These are phyloP conservation scores for Inga laurina DNA, from an alignment of 306 rosid species.

Conservation along the genomic window DNA sequence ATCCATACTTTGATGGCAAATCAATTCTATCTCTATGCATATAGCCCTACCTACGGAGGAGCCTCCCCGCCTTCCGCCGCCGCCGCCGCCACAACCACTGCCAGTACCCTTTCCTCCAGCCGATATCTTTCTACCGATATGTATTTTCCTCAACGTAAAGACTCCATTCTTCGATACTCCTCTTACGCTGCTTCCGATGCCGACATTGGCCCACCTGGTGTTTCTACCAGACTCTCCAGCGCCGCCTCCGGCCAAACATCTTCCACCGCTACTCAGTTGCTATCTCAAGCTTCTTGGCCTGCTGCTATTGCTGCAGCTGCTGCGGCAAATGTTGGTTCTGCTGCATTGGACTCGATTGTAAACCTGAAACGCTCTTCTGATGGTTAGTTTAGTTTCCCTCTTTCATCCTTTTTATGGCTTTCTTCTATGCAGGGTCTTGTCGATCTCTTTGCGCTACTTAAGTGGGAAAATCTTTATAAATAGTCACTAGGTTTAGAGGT, in stretches of 20 bases:
- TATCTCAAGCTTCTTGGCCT: conserved; percentile 61
- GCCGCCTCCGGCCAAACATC: conserved; percentile 27
- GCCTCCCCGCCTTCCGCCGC: conserved; percentile 29
- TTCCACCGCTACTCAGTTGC: conserved; percentile 44
- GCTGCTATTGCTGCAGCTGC: conserved; percentile 38
- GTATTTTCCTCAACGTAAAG: conserved; percentile 37
- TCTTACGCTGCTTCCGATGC: conserved; percentile 37
- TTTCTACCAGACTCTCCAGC: conserved; percentile 20
- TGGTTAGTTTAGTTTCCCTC: conserved; percentile 46
- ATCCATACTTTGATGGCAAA: conserved; percentile 37
- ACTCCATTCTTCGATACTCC: conserved; percentile 39
- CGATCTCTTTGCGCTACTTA: not conserved
- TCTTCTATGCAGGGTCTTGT: not conserved
- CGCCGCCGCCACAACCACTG: not conserved
- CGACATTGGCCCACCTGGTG: conserved; percentile 50
- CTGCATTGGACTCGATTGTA: conserved; percentile 42
- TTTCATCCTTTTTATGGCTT: not conserved
- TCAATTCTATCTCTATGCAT: conserved; percentile 44
- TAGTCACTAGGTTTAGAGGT: not conserved
- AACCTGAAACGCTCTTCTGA: conserved; percentile 73
- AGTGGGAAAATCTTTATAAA: not conserved
- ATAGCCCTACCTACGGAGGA: conserved; percentile 41
- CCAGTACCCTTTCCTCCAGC: conserved; percentile 18
- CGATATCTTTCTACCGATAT: conserved; percentile 34
- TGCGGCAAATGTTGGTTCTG: conserved; percentile 21